Evolutionary conservation across 192 early-diverging fungal genomes (phyloP).

Genomic region (Coemansia sp.): DNA sequence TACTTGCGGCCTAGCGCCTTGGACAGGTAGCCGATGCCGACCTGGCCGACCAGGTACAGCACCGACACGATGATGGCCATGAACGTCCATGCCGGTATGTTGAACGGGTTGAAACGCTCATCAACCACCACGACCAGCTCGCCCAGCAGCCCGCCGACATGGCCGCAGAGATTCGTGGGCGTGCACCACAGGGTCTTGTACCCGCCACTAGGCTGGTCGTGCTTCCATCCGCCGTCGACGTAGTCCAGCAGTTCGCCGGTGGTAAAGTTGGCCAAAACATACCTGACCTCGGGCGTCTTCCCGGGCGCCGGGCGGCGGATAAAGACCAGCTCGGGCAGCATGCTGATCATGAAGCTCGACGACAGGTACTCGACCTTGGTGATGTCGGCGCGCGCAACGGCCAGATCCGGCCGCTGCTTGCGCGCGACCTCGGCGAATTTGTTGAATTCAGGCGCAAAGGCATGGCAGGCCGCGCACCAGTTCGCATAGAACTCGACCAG

Average conservation of each 20-base stretch:
- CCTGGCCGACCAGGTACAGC: conserved; percentile 35
- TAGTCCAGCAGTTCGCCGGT: conserved; percentile 27
- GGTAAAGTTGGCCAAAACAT: conserved; percentile 36
- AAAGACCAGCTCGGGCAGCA: conserved; percentile 38
- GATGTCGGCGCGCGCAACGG: conserved; percentile 34
- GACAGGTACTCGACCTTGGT: conserved; percentile 40
- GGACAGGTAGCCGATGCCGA: conserved; percentile 12
- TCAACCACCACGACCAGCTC: conserved; percentile 32
- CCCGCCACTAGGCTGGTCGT: conserved; percentile 22
- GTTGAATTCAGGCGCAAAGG: conserved; percentile 31
- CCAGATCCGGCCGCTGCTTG: conserved; percentile 28
- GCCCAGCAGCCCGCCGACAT: conserved; percentile 37
- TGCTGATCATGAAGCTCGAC: conserved; percentile 43
- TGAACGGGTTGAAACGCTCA: conserved; percentile 25
- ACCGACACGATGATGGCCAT: conserved; percentile 42
- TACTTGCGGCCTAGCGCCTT: conserved; percentile 15
- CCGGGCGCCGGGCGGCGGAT: conserved; percentile 17
- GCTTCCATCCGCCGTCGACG: conserved; percentile 26
- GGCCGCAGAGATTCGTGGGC: conserved; percentile 41
- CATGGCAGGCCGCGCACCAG: conserved; percentile 46
- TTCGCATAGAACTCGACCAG: conserved; percentile 48
- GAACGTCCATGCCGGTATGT: conserved; percentile 44
- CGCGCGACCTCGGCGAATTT: conserved; percentile 24
- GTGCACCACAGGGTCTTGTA: conserved; percentile 46
- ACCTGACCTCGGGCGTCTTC: conserved; percentile 27